Base-by-base conservation (phyloP, 2,329 filamentous ascomycete species). In the Ustulina deusta region DNA sequence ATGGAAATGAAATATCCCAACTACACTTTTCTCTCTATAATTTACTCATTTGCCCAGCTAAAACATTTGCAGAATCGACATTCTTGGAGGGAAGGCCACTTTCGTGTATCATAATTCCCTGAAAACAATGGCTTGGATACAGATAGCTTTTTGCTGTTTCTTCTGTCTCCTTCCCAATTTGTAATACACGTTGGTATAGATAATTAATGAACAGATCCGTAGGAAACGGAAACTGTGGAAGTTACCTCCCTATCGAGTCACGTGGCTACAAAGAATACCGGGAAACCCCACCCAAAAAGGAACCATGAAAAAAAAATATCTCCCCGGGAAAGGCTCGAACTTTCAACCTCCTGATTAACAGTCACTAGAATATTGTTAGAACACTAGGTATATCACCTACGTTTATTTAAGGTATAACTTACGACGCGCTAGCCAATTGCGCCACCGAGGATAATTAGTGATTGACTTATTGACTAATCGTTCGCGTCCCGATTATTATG, bases 371-470 rank as follows among this genome's bases (percentile, higher is more conserved):
- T n/a, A n/a, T n/a, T n/a, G n/a, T n/a, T n/a, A n/a, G n/a, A n/a
- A n/a, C n/a, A n/a, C n/a, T n/a, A n/a, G n/a, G 34, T 36, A 36
- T n/a, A 11, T 36, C 34, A 36, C 11, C 6, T 36, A 36, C 6
- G 34, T 6, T 36, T 36, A 11, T 36, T 36, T 36, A 36, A 6
- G 6, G 6, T 36, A 36, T 36, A 11, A 36, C 11, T 36, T 36
- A 6, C 11, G 81, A 86, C 85, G 84, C 84, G 84, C 84, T 86
- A 86, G 83, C 84, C 85, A 86, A 84, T 76, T 82, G 80, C 71
- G 80, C 80, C 79, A 88, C 84, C 63, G 74, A 75, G 72, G 74
- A 75, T 46, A 36, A 36, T 36, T 36, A 11, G 6, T 36, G 34
- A 11, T 36, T 36, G 34, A 36, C 11, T 36, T 6, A 36, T 36